Conservation (phyloP, 495 filamentous ascomycete genomes). For the Wilcoxina mikolae region DNA sequence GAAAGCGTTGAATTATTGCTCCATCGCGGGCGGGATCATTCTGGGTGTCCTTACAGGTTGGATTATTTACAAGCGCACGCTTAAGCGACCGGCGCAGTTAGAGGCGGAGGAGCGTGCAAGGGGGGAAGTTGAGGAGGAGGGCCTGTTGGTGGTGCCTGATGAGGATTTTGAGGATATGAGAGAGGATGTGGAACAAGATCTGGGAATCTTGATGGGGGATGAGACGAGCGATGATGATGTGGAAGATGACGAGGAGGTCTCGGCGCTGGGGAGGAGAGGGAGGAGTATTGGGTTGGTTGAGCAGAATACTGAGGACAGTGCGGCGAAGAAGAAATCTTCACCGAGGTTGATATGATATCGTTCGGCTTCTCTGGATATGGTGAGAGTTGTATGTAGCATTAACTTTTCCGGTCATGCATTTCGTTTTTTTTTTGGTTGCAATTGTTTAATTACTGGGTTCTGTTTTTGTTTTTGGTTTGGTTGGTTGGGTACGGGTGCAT, state of each 20-base stretch:
- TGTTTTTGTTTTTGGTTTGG: too few relatives aligned
- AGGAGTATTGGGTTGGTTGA: background rate
- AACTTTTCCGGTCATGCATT: too few relatives aligned
- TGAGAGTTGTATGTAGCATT: too few relatives aligned
- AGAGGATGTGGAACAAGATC: slow-evolving; percentile 9
- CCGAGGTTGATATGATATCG: too few relatives aligned
- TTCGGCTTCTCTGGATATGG: too few relatives aligned
- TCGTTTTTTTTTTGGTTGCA: too few relatives aligned
- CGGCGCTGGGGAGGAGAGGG: slow-evolving; percentile 15
- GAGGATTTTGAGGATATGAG: slow-evolving; percentile 7
- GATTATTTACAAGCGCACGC: slow-evolving; percentile 75
- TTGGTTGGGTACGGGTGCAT: too few relatives aligned
- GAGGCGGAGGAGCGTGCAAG: slow-evolving; percentile 61
- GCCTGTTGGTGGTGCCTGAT: slow-evolving; percentile 17
- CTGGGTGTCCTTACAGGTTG: slow-evolving; percentile 64
- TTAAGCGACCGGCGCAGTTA: slow-evolving; percentile 67
- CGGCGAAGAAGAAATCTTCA: too few relatives aligned
- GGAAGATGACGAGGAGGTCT: slow-evolving; percentile 21
- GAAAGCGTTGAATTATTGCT: slow-evolving; percentile 62
- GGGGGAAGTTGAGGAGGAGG: slow-evolving; percentile 22
- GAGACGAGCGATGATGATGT: slow-evolving; percentile 14
- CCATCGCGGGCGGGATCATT: slow-evolving; percentile 54
- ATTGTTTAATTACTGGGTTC: too few relatives aligned
- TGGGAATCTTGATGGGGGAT: slow-evolving; percentile 9
- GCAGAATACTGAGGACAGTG: too few relatives aligned